Base-by-base conservation (phyloP, 2,329 filamentous ascomycete genomes). In the Torrubiella hemipterigena region DNA sequence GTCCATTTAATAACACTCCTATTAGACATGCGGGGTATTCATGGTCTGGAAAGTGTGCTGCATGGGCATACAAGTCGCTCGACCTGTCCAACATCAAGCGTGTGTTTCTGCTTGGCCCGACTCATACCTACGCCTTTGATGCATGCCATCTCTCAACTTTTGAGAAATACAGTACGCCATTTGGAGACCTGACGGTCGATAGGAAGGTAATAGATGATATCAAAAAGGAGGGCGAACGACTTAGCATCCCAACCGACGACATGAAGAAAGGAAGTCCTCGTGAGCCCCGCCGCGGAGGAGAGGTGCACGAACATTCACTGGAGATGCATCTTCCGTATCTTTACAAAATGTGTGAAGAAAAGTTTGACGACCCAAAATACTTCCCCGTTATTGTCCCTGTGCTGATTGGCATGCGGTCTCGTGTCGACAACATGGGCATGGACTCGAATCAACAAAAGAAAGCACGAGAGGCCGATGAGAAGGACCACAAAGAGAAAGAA, bases 281-380 rank as follows among this genome's bases (percentile, higher is more conserved):
- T 13, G 61, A 67, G 31, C 91, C 95, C 63, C 73, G 69, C 2
- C 56, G 54, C 13, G 47, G 61, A 4, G 64, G 75, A 6, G 91
- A 98, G 47, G 72, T 85, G 38, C 69, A 72, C 5, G 91, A 98
- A 56, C 91, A 98, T 56, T 94, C 84, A 31, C 69, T 96, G 2
- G 91, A 98, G 61, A 93, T 98, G 81, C 91, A 98, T 45, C 67
- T 96, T 7, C 89, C 91, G 0, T 95, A 93, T 49, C 80, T 96
- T 40, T 87, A 86, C 64, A 86, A 87, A 50, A 74, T 82, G 32
- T 66, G 76, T 3, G 47, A 67, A 30, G 58, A 65, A 35, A 65
- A 63, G 0, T 69, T 72, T 38, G 57, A 55, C 1, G 57, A 63
- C 0, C 48, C 58, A 0, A 57, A 68, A 2, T 48, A 67, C 4